Evolutionary conservation across 345 rosid species (phyloP).

Genomic region (Excoecaria cochinchinensis): DNA sequence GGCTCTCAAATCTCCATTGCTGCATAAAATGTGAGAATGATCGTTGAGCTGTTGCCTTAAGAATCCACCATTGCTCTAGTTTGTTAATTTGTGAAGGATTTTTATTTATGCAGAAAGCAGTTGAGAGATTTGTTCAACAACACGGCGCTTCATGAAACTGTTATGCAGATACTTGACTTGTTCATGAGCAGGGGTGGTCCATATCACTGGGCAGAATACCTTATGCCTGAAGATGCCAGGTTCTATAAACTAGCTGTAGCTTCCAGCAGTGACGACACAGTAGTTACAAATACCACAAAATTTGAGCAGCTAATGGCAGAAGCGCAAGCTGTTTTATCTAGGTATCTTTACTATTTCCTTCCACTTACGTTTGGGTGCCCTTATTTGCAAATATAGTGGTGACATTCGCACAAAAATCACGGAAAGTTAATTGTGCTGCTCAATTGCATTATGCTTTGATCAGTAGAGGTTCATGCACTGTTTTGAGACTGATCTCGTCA

Average conservation of each 20-base stretch:
- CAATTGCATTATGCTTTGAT: constrained; percentile 4
- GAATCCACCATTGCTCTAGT: background rate
- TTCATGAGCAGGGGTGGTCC: constrained; percentile 78
- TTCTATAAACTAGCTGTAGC: constrained; percentile 23
- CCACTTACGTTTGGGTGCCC: background rate
- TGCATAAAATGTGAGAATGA: background rate
- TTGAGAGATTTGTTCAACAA: constrained; percentile 61
- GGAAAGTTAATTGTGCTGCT: background rate
- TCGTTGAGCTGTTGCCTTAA: background rate
- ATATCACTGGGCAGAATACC: constrained; percentile 71
- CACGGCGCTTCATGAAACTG: constrained; percentile 48
- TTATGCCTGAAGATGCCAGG: constrained; percentile 66
- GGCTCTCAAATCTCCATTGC: background rate
- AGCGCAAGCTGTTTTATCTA: constrained; percentile 67
- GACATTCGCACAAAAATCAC: background rate
- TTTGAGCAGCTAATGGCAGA: constrained; percentile 78
- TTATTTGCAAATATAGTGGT: background rate
- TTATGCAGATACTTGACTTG: constrained; percentile 63
- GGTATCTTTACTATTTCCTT: constrained; percentile 42
- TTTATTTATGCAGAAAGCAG: constrained; percentile 62
- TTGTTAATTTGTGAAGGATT: background rate
- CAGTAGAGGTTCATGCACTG: background rate
- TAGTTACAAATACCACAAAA: constrained; percentile 42
- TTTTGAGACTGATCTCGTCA: background rate
- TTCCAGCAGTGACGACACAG: constrained; percentile 34